These are phyloP conservation scores for Sporisorium iseilematis-ciliati DNA, from an alignment of 1,284 basidiomycete genomes.

Conservation along the genomic window DNA sequence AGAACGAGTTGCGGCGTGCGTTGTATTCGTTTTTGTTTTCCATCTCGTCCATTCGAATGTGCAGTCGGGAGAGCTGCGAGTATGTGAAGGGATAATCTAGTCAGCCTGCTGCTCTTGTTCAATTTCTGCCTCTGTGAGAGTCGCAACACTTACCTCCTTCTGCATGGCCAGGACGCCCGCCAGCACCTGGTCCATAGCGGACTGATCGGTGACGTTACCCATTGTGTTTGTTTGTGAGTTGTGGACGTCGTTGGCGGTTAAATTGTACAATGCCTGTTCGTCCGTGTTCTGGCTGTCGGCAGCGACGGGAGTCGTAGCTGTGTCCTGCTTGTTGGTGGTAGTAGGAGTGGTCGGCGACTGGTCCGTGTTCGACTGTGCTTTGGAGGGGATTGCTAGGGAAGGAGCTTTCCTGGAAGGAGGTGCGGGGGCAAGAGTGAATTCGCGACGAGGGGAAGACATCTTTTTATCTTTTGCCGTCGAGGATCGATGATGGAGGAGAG, in stretches of 20 bases:
- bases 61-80: conserved; percentile 54
- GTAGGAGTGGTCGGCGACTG: conserved; percentile 39
- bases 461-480: not conserved
- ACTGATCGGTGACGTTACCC: conserved; percentile 38
- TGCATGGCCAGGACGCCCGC: conserved; percentile 61
- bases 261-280: conserved; percentile 28
- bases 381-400: conserved; percentile 21
- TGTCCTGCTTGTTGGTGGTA: not conserved
- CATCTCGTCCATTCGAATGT: conserved; percentile 57
- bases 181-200: conserved; percentile 58
- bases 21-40: conserved; percentile 42
- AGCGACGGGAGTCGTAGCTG: conserved; percentile 6
- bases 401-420: conserved; percentile 10
- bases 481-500: conserved; percentile 2
- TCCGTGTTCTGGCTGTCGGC: conserved; percentile 9
- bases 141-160: conserved; percentile 53
- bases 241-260: conserved; percentile 18
- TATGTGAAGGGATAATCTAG: not conserved
- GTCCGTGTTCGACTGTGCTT: not conserved
- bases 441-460: conserved; percentile 19
- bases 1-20: conserved; percentile 47
- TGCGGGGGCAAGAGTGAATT: conserved; percentile 11
- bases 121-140: not conserved
- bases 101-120: not conserved
- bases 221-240: conserved; percentile 12